Conservation (phyloP, 805 yeast species). For the Yarrowia yakushimensis region DNA sequence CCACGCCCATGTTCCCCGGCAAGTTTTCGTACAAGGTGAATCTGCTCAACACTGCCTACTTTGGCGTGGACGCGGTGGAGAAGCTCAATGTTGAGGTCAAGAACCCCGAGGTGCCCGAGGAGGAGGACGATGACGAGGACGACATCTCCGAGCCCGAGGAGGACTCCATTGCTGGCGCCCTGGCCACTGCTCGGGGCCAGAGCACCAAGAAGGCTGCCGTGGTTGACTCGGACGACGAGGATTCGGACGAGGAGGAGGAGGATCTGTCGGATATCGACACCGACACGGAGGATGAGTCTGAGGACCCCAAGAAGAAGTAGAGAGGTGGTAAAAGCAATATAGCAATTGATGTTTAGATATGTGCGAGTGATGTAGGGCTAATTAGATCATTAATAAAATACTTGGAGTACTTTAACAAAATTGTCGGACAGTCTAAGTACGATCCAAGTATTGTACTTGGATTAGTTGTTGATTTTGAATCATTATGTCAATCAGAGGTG, state of each 20-base stretch:
- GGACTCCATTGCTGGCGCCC: conserved; percentile 70
- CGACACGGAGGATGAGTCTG: conserved; percentile 57
- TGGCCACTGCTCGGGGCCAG: conserved; percentile 66
- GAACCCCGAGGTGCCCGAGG: conserved; percentile 43
- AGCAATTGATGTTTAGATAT: conserved; percentile 15
- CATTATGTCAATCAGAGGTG: too few species aligned
- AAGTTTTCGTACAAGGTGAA: conserved; percentile 63
- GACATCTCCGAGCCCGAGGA: conserved; percentile 72
- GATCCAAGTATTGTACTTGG: too few species aligned
- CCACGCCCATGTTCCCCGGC: conserved; percentile 75
- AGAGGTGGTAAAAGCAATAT: background rate
- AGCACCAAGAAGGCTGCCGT: conserved; percentile 43
- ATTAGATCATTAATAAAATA: background rate
- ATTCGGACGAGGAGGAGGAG: conserved; percentile 44
- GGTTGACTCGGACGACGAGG: conserved; percentile 41
- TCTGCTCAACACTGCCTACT: conserved; percentile 70
- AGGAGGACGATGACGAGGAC: conserved; percentile 38
- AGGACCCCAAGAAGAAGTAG: conserved; percentile 26
- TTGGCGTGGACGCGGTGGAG: conserved; percentile 74
- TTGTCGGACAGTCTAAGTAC: too few species aligned
- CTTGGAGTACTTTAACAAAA: too few species aligned
- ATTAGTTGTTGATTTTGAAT: too few species aligned
- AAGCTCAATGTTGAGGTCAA: conserved; percentile 69
- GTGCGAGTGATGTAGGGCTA: background rate
- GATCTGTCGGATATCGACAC: conserved; percentile 55